A percentile compares a stretch with the other conserved stretches of the same genome.
phyloP scores from a whole-genome alignment of 2,329 filamentous ascomycete genomes.

The Emmonsiellopsis sp. region DNA sequence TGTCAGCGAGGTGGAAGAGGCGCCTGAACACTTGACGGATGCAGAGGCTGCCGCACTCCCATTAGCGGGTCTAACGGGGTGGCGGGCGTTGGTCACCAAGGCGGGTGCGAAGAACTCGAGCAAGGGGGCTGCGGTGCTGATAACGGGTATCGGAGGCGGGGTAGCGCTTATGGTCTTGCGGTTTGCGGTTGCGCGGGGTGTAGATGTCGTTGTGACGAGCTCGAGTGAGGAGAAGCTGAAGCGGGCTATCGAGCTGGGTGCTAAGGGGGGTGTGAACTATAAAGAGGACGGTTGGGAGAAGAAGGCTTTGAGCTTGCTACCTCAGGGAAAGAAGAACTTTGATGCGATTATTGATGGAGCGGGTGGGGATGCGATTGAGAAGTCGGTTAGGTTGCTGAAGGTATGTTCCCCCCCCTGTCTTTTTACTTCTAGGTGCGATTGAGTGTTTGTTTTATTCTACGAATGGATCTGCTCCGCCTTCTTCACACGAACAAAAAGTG shows the following conservation, averaged over 20 bases:
- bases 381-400: slow-evolving; percentile 60
- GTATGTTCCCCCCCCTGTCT: slow-evolving; percentile 22
- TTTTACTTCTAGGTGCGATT: not conserved
- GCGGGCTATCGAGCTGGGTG: slow-evolving; percentile 61
- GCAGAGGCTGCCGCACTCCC: slow-evolving; percentile 76
- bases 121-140: slow-evolving; percentile 61
- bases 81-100: slow-evolving; percentile 78
- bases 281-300: slow-evolving; percentile 73
- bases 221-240: slow-evolving; percentile 66
- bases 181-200: slow-evolving; percentile 66
- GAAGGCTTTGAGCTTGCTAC: slow-evolving; percentile 48
- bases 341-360: slow-evolving; percentile 89
- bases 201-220: slow-evolving; percentile 73
- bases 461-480: not conserved
- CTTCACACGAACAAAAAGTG: not conserved
- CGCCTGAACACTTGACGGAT: slow-evolving; percentile 60
- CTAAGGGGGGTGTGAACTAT: slow-evolving; percentile 73
- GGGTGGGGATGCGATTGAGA: slow-evolving; percentile 71
- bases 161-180: slow-evolving; percentile 75
- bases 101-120: slow-evolving; percentile 46
- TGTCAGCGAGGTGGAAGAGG: slow-evolving; percentile 63
- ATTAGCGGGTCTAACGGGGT: slow-evolving; percentile 76
- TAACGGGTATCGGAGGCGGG: slow-evolving; percentile 89
- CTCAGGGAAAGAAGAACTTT: slow-evolving; percentile 57
- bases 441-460: not conserved